phyloP scores from a whole-genome alignment of 2,329 filamentous ascomycete genomes.

The Colletotrichum orbiculare region DNA sequence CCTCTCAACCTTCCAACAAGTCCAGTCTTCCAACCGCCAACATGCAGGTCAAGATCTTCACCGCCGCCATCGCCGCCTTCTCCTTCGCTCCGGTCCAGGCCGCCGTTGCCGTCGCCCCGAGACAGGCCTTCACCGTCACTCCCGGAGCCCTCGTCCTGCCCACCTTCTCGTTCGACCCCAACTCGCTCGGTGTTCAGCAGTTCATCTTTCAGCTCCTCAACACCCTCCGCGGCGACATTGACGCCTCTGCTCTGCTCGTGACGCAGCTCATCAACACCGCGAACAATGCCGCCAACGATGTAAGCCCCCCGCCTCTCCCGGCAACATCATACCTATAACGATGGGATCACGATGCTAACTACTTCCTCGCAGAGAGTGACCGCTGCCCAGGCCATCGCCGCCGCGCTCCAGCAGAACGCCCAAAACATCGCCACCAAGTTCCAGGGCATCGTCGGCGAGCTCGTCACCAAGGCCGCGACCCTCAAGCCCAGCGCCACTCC shows the following conservation, averaged over 20 bases:
- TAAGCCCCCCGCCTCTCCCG: too few relatives aligned
- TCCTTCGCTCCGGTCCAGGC: conserved; percentile 24
- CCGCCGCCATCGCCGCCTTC: conserved; percentile 32
- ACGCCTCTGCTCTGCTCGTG: background rate
- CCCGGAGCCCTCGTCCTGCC: conserved; percentile 12
- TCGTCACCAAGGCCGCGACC: background rate
- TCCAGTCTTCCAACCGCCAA: background rate
- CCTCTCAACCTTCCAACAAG: background rate
- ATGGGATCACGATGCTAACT: too few relatives aligned
- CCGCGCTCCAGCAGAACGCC: conserved; percentile 6
- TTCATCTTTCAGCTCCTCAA: background rate
- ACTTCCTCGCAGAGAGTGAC: too few relatives aligned
- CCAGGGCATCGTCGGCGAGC: background rate
- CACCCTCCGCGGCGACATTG: conserved; percentile 1
- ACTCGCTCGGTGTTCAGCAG: background rate
- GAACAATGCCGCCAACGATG: too few relatives aligned
- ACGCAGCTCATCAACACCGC: background rate
- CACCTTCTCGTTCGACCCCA: background rate
- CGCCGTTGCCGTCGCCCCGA: conserved; percentile 1
- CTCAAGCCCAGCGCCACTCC: background rate
- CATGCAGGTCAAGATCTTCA: conserved; percentile 36
- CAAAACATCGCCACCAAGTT: too few relatives aligned
- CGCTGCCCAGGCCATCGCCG: conserved; percentile 6
- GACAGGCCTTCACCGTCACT: conserved; percentile 5
- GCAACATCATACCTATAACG: too few relatives aligned